Conservation (phyloP, 1,284 basidiomycete genomes). For the Ceratobasidium papillatum region DNA sequence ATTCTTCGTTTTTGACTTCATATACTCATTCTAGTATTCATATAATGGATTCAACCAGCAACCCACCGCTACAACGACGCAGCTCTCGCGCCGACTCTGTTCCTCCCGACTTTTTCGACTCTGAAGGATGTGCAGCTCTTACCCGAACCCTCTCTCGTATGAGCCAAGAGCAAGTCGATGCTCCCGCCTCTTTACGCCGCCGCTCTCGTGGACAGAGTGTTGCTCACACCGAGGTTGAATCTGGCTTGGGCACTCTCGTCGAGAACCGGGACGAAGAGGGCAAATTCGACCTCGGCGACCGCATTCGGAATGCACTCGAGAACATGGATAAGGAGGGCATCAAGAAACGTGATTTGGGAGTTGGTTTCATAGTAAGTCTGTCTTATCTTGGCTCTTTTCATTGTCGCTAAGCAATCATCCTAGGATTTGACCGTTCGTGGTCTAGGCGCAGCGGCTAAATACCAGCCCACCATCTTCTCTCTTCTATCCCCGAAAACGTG, state of each 20-base stretch:
- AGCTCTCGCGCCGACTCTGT: constrained; percentile 18
- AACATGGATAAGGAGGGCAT: constrained; percentile 42
- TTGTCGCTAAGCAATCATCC: constrained; percentile 50
- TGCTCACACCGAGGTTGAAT: not conserved
- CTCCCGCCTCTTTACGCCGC: not conserved
- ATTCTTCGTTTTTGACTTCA: not conserved
- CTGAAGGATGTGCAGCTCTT: constrained; percentile 33
- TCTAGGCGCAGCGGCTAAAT: constrained; percentile 55
- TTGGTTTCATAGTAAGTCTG: constrained; percentile 42
- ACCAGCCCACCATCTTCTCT: constrained; percentile 58
- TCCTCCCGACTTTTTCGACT: constrained; percentile 25
- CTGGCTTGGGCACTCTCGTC: constrained; percentile 24
- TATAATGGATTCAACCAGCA: constrained; percentile 8
- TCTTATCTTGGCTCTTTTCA: not conserved
- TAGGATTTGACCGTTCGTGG: constrained; percentile 61
- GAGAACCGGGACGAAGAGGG: constrained; percentile 18
- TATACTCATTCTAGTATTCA: not conserved
- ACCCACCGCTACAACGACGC: not conserved
- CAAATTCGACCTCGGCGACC: constrained; percentile 30
- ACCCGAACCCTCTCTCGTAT: constrained; percentile 23
- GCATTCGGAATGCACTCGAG: constrained; percentile 12
- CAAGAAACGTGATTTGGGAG: constrained; percentile 41
- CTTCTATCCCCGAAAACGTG: constrained; percentile 53
- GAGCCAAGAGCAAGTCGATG: constrained; percentile 20
- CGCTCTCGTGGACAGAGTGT: not conserved